phyloP scores from a whole-genome alignment of 768 basidiomycete genomes.

The Pholiota molesta region DNA sequence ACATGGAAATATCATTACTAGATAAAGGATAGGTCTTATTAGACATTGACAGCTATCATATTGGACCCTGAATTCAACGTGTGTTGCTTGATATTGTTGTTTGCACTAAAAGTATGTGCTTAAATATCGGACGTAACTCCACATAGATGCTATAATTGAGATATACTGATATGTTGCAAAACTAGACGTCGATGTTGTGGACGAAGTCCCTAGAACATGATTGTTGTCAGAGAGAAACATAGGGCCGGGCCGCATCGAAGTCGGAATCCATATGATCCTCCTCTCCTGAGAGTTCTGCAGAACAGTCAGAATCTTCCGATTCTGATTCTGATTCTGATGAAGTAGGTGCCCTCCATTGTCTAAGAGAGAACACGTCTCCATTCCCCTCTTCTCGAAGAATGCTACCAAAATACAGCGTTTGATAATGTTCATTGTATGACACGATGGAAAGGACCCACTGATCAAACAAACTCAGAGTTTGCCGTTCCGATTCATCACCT shows the following conservation, averaged over 20 bases:
- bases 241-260: not conserved
- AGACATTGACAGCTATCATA: not conserved
- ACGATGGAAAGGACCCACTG: slow-evolving; percentile 47
- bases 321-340: slow-evolving; percentile 34
- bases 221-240: too few species aligned
- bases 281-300: not conserved
- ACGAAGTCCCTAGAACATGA: too few species aligned
- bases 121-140: not conserved
- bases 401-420: slow-evolving; percentile 33
- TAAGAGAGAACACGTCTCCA: slow-evolving; percentile 54
- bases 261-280: not conserved
- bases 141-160: not conserved
- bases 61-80: not conserved
- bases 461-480: slow-evolving; percentile 71
- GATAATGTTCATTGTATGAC: slow-evolving; percentile 6
- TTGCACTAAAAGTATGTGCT: too few species aligned
- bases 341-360: slow-evolving; percentile 39
- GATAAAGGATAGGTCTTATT: slow-evolving; percentile 9
- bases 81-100: not conserved
- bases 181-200: too few species aligned
- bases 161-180: too few species aligned
- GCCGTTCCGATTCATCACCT: slow-evolving; percentile 43
- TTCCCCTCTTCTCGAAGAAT: slow-evolving; percentile 61
- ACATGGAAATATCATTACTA: slow-evolving; percentile 19
- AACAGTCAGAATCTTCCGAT: slow-evolving; percentile 13